These are phyloP conservation scores for Prunella vulgaris DNA, from an alignment of 257 asterid species.

Conservation along the genomic window DNA sequence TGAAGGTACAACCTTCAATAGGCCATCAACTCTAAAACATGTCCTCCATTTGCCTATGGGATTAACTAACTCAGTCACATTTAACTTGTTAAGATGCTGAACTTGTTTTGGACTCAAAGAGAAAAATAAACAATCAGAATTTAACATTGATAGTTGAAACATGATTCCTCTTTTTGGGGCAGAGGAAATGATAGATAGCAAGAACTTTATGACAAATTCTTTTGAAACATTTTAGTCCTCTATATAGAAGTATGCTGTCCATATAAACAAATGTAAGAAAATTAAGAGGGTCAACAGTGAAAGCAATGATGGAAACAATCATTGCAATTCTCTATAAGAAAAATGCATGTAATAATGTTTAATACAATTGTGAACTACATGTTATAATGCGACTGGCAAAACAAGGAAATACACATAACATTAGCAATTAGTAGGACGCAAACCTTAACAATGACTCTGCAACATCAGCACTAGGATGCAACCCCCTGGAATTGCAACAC, in stretches of 20 bases:
- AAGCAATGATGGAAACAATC: not conserved
- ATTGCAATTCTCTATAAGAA: not conserved
- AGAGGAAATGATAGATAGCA: not conserved
- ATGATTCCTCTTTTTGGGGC: not conserved
- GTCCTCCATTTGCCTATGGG: not conserved
- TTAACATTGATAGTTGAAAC: not conserved
- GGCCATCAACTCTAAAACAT: not conserved
- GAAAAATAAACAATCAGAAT: not conserved
- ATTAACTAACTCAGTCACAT: not conserved
- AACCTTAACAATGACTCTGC: conserved; percentile 54
- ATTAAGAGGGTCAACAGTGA: not conserved
- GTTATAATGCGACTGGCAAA: not conserved
- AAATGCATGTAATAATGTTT: not conserved
- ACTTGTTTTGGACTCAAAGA: not conserved
- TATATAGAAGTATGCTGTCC: not conserved
- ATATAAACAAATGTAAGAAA: not conserved
- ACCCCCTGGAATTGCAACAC: conserved; percentile 50
- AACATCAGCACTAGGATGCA: conserved; percentile 35
- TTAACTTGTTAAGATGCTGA: not conserved
- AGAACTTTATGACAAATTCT: not conserved
- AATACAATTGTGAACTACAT: not conserved
- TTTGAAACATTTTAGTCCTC: not conserved
- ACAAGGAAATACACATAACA: not conserved
- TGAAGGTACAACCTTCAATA: not conserved
- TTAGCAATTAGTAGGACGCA: conserved; percentile 10